phyloP scores from a whole-genome alignment of 2,329 filamentous ascomycete species.

The Orbilia javanica region DNA sequence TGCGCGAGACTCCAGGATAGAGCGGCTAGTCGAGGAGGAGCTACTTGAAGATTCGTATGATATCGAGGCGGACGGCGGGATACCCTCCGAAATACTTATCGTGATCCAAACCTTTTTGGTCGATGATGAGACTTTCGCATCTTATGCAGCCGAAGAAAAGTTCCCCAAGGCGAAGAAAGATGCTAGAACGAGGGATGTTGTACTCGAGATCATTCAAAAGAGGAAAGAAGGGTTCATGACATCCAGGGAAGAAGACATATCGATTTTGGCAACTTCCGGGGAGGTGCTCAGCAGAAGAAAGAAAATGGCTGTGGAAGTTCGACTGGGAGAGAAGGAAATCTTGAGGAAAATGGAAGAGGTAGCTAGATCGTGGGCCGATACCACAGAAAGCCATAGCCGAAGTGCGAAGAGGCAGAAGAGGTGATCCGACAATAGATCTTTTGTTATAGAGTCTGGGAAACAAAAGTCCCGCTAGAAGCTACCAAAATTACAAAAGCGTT shows the following conservation, averaged over 20 bases:
- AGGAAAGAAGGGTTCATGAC: constrained; percentile 61
- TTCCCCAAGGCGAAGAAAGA: constrained; percentile 57
- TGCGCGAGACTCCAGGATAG: constrained; percentile 66
- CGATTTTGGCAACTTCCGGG: constrained; percentile 34
- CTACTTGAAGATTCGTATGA: constrained; percentile 81
- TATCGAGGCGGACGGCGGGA: constrained; percentile 68
- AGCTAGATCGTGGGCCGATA: constrained; percentile 29
- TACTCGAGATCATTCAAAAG: constrained; percentile 64
- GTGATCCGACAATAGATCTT: neutral
- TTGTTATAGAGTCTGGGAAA: neutral
- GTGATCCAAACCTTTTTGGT: constrained; percentile 48
- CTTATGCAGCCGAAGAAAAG: constrained; percentile 34
- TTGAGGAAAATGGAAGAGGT: constrained; percentile 64
- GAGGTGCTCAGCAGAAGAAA: constrained; percentile 64
- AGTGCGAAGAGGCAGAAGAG: constrained; percentile 24
- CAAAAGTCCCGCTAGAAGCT: neutral
- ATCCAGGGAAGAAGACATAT: constrained; percentile 28
- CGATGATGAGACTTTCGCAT: constrained; percentile 43
- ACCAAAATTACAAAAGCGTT: neutral
- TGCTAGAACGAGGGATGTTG: constrained; percentile 60
- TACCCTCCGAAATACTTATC: constrained; percentile 52
- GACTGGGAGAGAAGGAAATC: constrained; percentile 79
- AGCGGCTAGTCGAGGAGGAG: constrained; percentile 64
- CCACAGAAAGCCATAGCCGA: neutral
- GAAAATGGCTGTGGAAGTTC: constrained; percentile 76